Conservation (phyloP, 495 filamentous ascomycete genomes). For the Talaromyces trachyspermus region DNA sequence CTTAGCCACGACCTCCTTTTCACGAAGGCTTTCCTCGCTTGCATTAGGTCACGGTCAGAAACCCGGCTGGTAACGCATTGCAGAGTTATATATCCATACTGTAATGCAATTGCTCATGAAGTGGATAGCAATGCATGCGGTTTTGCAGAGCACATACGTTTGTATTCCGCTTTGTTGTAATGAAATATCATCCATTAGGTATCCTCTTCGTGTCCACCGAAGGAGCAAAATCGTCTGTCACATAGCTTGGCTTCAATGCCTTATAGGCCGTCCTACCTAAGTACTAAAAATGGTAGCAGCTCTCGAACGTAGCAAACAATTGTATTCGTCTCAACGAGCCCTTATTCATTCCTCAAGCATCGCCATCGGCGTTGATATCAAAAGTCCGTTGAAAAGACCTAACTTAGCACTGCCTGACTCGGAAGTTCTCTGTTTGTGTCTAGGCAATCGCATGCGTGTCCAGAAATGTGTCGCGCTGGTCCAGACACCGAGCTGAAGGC, state of each 20-base stretch:
- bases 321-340: background rate
- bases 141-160: background rate
- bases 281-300: background rate
- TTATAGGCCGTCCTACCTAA: background rate
- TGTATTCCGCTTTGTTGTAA: background rate
- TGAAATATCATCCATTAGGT: background rate
- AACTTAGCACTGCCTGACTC: background rate
- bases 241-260: background rate
- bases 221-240: background rate
- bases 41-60: background rate
- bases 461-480: background rate
- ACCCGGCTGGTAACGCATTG: background rate
- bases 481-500: background rate
- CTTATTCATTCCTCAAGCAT: background rate
- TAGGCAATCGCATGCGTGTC: background rate
- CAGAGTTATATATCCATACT: background rate
- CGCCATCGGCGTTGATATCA: background rate
- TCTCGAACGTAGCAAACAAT: background rate
- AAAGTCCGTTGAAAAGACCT: background rate
- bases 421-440: background rate
- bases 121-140: background rate
- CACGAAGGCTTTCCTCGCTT: background rate
- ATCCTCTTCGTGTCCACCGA: background rate
- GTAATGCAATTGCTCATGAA: background rate
- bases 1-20: background rate